Base-by-base conservation (phyloP, 495 filamentous ascomycete species). In the Corynascus novoguineensis region DNA sequence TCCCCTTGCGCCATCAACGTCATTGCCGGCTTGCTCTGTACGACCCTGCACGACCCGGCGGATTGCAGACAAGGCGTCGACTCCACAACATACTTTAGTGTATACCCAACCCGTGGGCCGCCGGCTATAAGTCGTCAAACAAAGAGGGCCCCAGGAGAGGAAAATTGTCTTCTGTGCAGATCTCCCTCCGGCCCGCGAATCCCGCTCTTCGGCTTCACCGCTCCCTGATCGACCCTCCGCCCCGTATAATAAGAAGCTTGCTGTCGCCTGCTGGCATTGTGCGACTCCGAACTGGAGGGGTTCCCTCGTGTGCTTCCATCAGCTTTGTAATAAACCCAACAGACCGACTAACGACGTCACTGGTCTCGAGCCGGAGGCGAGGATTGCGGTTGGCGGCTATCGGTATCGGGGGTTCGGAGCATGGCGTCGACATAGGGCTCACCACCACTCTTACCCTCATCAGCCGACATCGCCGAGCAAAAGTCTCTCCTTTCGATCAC, bases 161-260 rank as follows among this genome's bases (percentile, higher is more conserved):
- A 32, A 44, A 31, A 56, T 32, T 51, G 46, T 10, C 31, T 9
- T 51, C n/a, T 38, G n/a, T 35, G 48, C 59, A 47, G 59, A 60
- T 57, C 59, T 53, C 49, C 24, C 28, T 21, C 24, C 28, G 29
- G 52, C 8, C 38, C 31, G 19, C 15, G 21, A 46, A 53, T 22
- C 56, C 22, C 40, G 7, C 42, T 5, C 10, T 19, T 19, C 28
- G 19, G n/a, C 44, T 47, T 59, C 51, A 49, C 50, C 57, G 41
- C 29, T 34, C 56, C 24, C 32, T 38, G 35, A 57, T 55, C 53
- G 42, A 44, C 53, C 41, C 14, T 32, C 21, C 15, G 42, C n/a
- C n/a, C 10, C 47, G 17, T 35, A 45, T 21, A 51, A 57, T 29
- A 44, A 42, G 46, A n/a, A n/a, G n/a, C n/a, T 38, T 11, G 37